These are phyloP conservation scores for Yarrowia sp. DNA, from an alignment of 805 yeast species.

Conservation along the genomic window DNA sequence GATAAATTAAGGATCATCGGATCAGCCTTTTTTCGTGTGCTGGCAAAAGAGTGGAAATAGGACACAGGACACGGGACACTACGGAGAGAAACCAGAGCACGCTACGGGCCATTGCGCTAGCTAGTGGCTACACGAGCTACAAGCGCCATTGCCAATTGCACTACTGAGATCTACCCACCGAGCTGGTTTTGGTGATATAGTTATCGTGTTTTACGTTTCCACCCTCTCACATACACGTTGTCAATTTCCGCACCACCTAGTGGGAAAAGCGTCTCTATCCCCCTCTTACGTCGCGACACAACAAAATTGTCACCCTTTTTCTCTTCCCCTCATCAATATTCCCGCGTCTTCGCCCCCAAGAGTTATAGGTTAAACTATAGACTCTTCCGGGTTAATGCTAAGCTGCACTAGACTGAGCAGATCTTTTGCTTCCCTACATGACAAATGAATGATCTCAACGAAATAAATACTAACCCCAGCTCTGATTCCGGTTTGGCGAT, in stretches of 20 bases:
- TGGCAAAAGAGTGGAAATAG: not conserved
- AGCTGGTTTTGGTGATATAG: no score
- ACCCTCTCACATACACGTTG: no score
- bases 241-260: no score
- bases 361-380: not conserved
- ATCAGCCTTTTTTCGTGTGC: not conserved
- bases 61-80: not conserved
- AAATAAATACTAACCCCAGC: slow-evolving; percentile 3
- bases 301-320: not conserved
- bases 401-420: not conserved
- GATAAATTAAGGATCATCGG: slow-evolving; percentile 6
- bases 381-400: not conserved
- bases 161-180: not conserved
- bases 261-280: no score
- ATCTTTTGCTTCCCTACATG: not conserved
- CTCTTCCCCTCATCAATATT: not conserved
- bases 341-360: not conserved
- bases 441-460: not conserved
- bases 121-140: not conserved
- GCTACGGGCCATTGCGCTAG: not conserved
- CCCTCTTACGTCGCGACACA: not conserved
- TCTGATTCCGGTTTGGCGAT: slow-evolving; percentile 13
- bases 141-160: not conserved
- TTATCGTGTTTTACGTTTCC: no score
- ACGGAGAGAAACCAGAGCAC: not conserved